These are phyloP conservation scores for Elongisporangium undulatum DNA, from an alignment of 352 stramenopile species.

Conservation along the genomic window DNA sequence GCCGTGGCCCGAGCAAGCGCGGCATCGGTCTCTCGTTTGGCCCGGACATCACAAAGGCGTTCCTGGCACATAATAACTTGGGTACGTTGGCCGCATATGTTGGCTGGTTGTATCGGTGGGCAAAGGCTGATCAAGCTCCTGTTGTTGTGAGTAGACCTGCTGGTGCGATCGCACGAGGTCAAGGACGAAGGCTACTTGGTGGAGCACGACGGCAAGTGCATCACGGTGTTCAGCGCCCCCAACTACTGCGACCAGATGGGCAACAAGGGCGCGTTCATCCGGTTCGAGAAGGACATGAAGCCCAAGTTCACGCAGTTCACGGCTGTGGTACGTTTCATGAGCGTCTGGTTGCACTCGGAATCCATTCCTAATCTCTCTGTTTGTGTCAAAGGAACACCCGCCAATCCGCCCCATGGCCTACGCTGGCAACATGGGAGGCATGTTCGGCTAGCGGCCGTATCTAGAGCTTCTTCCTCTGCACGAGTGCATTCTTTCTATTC, in stretches of 20 bases:
- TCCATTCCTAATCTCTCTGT: slow-evolving; percentile 2
- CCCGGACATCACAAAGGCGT: slow-evolving; percentile 96
- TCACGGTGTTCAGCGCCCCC: slow-evolving; percentile 99
- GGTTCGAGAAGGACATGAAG: slow-evolving; percentile 94
- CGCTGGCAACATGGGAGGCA: slow-evolving; percentile 87
- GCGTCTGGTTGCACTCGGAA: background rate
- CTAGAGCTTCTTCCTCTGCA: background rate
- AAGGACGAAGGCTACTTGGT: slow-evolving; percentile 99
- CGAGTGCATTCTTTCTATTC: slow-evolving; percentile 14
- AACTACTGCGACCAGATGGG: slow-evolving; percentile 99
- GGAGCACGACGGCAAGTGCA: slow-evolving; percentile 98
- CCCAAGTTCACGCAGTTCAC: slow-evolving; percentile 96
- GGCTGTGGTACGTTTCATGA: slow-evolving; percentile 65
- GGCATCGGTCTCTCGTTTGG: slow-evolving; percentile 98
- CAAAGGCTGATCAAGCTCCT: background rate
- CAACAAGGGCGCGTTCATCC: slow-evolving; percentile 99
- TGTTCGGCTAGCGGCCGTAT: slow-evolving; percentile 59
- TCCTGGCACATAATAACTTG: slow-evolving; percentile 96
- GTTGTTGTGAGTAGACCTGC: slow-evolving; percentile 60
- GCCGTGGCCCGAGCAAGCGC: slow-evolving; percentile 93
- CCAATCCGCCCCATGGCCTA: slow-evolving; percentile 89
- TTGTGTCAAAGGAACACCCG: slow-evolving; percentile 61
- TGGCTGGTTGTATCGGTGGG: background rate
- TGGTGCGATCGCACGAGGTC: slow-evolving; percentile 99
- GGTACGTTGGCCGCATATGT: slow-evolving; percentile 30